These are phyloP conservation scores for Magnusiomyces fungicola DNA, from an alignment of 1,139 yeast genomes.

Conservation along the genomic window DNA sequence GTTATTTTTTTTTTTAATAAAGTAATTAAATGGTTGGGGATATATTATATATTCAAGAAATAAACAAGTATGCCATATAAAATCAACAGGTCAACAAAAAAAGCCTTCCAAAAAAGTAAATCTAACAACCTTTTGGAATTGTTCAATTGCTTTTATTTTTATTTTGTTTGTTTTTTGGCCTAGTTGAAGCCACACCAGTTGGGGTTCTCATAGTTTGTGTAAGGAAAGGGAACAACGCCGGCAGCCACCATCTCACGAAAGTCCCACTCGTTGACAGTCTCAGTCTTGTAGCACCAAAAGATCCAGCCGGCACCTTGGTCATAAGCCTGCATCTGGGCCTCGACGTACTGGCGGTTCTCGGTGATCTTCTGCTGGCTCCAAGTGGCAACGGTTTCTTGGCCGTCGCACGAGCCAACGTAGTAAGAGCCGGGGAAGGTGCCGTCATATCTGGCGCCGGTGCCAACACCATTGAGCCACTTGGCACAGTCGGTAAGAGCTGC, in stretches of 20 bases:
- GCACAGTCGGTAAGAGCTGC: constrained; percentile 95
- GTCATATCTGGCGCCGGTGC: constrained; percentile 79
- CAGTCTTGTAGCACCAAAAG: constrained; percentile 93
- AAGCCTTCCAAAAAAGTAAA: background rate
- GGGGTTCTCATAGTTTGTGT: constrained; percentile 55
- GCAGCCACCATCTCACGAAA: constrained; percentile 47
- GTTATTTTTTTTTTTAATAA: no score
- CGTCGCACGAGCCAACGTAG: constrained; percentile 58
- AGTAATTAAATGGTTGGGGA: no score
- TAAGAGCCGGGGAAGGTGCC: constrained; percentile 48
- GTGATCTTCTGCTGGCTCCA: constrained; percentile 57
- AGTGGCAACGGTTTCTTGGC: constrained; percentile 44
- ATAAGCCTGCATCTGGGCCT: constrained; percentile 85
- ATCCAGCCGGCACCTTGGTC: constrained; percentile 75
- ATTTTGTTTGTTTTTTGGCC: background rate
- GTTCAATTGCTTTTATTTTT: background rate
- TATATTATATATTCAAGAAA: no score
- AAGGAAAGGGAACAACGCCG: constrained; percentile 76
- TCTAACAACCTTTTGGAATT: background rate
- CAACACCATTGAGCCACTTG: constrained; percentile 86
- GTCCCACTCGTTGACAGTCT: constrained; percentile 83
- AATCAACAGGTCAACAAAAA: background rate
- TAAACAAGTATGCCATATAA: background rate
- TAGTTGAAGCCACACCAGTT: constrained; percentile 50
- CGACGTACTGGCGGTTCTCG: constrained; percentile 63